Conservation (phyloP, 2,329 filamentous ascomycete genomes). For the Sphaerulina vaccinii region DNA sequence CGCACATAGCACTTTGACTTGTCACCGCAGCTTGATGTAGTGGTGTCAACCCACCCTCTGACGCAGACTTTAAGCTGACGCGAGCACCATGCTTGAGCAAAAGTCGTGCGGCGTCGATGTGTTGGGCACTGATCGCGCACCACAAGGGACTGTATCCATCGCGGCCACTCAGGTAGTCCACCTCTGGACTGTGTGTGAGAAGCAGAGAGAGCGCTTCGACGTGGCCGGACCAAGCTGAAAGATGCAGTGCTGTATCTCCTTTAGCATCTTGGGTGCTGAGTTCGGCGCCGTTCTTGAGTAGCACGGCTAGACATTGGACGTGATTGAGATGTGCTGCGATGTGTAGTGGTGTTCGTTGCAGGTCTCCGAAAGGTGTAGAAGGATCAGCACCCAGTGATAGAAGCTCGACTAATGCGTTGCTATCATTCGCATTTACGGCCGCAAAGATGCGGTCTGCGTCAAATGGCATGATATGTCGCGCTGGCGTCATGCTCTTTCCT, state of each 20-base stretch:
- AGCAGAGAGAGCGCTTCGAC: conserved; percentile 29
- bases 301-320: conserved; percentile 18
- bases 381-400: conserved; percentile 22
- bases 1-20: conserved; percentile 32
- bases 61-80: conserved; percentile 27
- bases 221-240: conserved; percentile 33
- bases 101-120: conserved; percentile 30
- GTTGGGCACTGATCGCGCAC: conserved; percentile 32
- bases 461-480: conserved; percentile 10
- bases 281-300: conserved; percentile 26
- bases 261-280: conserved; percentile 29
- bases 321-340: conserved; percentile 33
- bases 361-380: conserved; percentile 23
- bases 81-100: conserved; percentile 32
- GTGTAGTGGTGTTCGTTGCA: conserved; percentile 33
- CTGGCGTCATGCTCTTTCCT: conserved; percentile 3
- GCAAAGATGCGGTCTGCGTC: conserved; percentile 27
- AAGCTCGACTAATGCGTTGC: conserved; percentile 20
- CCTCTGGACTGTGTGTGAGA: conserved; percentile 28
- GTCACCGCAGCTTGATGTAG: conserved; percentile 35
- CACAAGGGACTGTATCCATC: conserved; percentile 34
- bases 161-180: conserved; percentile 31
- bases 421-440: conserved; percentile 28
- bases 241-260: conserved; percentile 33
- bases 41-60: conserved; percentile 25